Evolutionary conservation across 495 filamentous ascomycete species (phyloP).

Genomic region (Podospora conica): DNA sequence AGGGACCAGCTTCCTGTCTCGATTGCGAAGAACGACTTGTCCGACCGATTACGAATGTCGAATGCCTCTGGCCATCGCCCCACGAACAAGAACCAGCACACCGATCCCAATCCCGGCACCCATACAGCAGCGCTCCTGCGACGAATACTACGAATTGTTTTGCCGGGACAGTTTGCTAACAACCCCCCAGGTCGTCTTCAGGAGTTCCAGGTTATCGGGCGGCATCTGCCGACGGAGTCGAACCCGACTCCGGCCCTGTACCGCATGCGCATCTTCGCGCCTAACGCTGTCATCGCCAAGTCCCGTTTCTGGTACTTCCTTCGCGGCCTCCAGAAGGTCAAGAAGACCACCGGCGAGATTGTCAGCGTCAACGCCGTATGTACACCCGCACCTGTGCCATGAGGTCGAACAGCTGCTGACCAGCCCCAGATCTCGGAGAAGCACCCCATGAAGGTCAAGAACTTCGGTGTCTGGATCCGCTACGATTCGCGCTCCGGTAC

Average conservation of each 20-base stretch:
- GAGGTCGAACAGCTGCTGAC: constrained; percentile 5
- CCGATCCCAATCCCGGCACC: neutral
- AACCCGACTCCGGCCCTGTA: constrained; percentile 96
- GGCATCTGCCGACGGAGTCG: constrained; percentile 92
- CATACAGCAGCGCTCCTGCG: neutral
- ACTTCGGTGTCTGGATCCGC: constrained; percentile 99
- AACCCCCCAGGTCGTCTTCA: constrained; percentile 77
- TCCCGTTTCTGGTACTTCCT: constrained; percentile 99
- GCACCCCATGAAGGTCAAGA: constrained; percentile 98
- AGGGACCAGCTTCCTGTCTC: neutral
- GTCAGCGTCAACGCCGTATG: constrained; percentile 92
- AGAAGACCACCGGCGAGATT: constrained; percentile 99
- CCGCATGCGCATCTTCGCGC: constrained; percentile 99
- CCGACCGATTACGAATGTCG: neutral
- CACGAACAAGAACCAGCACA: neutral
- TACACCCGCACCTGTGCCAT: constrained; percentile 14
- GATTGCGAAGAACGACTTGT: neutral
- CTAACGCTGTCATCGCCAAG: constrained; percentile 96
- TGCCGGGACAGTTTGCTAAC: constrained; percentile 13
- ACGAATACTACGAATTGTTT: neutral
- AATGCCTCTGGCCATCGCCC: neutral
- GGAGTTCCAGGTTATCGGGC: constrained; percentile 99
- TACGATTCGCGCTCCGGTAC: constrained; percentile 99
- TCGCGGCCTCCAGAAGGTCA: constrained; percentile 96
- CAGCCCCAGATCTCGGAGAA: constrained; percentile 83